phyloP scores from a whole-genome alignment of 2,329 filamentous ascomycete species.

The Aspergillus unguis region DNA sequence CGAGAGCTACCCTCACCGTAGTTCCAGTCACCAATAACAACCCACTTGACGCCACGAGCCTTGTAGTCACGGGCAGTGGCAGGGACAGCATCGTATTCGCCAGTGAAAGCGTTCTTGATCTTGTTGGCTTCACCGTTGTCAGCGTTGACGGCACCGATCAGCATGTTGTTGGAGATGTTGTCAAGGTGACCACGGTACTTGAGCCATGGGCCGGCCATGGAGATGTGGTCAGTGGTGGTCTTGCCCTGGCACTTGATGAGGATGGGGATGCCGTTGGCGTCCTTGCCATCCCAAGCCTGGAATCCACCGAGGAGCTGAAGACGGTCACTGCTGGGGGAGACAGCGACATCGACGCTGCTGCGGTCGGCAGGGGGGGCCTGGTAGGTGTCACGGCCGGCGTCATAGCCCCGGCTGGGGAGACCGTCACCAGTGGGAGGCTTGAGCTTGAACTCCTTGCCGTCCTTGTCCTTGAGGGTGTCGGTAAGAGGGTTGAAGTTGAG shows the following conservation, averaged over 20 bases:
- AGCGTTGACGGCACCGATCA: conserved; percentile 94
- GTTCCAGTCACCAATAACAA: conserved; percentile 99
- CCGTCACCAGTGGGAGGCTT: conserved; percentile 74
- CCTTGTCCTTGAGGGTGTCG: conserved; percentile 87
- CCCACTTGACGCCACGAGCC: conserved; percentile 92
- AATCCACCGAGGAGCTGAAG: conserved; percentile 90
- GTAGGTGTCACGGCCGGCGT: conserved; percentile 89
- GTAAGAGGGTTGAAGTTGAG: conserved; percentile 94
- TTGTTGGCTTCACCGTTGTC: conserved; percentile 98
- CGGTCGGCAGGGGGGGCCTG: conserved; percentile 88
- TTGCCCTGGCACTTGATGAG: conserved; percentile 96
- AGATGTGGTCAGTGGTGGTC: conserved; percentile 96
- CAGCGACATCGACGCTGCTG: conserved; percentile 67
- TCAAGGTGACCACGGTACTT: conserved; percentile 98
- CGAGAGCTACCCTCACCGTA: conserved; percentile 97
- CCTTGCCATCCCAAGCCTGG: conserved; percentile 85
- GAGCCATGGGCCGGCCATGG: conserved; percentile 94
- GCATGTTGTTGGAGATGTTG: conserved; percentile 99
- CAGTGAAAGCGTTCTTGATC: conserved; percentile 84
- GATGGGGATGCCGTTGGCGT: conserved; percentile 77
- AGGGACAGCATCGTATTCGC: conserved; percentile 82
- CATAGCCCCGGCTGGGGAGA: conserved; percentile 78
- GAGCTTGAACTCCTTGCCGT: conserved; percentile 94
- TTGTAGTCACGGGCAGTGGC: conserved; percentile 98
- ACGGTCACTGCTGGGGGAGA: conserved; percentile 86